These are phyloP conservation scores for Diaporthe ampelina DNA, from an alignment of 2,329 filamentous ascomycete genomes.

Conservation along the genomic window DNA sequence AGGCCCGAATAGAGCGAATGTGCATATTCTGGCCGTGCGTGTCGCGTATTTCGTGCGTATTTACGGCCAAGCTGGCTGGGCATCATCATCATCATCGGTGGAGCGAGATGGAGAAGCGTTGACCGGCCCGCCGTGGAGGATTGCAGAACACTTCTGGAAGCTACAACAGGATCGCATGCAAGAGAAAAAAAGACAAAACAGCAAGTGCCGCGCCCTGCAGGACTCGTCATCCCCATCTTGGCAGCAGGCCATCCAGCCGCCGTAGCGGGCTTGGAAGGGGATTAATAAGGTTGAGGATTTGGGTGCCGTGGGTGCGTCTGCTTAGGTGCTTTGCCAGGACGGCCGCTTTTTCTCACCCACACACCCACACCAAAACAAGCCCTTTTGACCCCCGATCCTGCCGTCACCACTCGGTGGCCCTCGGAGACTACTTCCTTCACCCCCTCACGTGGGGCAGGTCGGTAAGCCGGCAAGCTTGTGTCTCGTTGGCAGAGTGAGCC, in stretches of 20 bases:
- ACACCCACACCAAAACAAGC: not conserved
- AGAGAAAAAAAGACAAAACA: not conserved
- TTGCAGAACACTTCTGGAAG: not conserved
- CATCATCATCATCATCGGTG: not conserved
- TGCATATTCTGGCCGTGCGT: not conserved
- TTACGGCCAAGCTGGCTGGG: conserved; percentile 15
- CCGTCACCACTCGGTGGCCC: conserved; percentile 8
- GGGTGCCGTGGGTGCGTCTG: not conserved
- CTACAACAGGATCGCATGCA: not conserved
- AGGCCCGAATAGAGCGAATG: not conserved
- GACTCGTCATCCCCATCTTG: conserved; percentile 27
- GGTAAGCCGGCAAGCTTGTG: not conserved
- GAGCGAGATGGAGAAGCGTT: not conserved
- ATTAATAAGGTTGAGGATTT: not conserved
- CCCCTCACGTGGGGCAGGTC: not conserved
- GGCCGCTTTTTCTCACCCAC: conserved; percentile 21
- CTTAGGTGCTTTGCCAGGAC: not conserved
- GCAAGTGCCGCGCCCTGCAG: conserved; percentile 9
- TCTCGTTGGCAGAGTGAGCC: not conserved
- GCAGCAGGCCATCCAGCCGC: conserved; percentile 13
- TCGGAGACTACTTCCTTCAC: not conserved
- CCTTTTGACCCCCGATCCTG: conserved; percentile 4
- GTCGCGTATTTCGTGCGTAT: conserved; percentile 27
- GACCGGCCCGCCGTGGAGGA: not conserved
- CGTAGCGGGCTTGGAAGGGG: conserved; percentile 24